Evolutionary conservation across 129 eudicot species (phyloP).

Genomic region (Cynara cardunculus): DNA sequence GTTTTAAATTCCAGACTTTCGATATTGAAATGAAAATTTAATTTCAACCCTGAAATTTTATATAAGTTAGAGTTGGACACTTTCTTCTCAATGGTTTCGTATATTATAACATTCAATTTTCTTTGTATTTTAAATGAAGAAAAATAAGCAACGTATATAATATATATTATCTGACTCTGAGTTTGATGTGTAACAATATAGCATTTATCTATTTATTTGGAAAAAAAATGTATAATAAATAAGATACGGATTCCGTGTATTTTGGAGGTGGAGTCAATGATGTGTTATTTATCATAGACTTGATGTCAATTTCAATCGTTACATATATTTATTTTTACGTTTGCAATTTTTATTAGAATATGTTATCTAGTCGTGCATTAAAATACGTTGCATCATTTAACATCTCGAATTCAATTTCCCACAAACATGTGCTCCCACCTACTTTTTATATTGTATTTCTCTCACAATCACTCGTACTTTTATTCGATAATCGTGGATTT

Average conservation of each 20-base stretch:
- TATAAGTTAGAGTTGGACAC: too few relatives aligned
- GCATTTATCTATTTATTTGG: too few relatives aligned
- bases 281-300: neutral
- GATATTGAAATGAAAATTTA: too few relatives aligned
- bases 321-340: too few relatives aligned
- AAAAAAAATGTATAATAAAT: too few relatives aligned
- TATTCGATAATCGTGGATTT: too few relatives aligned
- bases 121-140: too few relatives aligned
- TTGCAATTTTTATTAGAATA: neutral
- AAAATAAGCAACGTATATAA: too few relatives aligned
- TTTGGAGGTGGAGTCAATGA: neutral
- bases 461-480: neutral
- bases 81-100: too few relatives aligned
- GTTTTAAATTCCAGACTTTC: too few relatives aligned
- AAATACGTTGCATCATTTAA: neutral
- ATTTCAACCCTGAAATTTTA: too few relatives aligned
- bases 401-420: constrained; percentile 7
- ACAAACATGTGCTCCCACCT: constrained; percentile 11
- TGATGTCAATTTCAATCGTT: neutral
- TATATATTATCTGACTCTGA: neutral
- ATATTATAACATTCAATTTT: too few relatives aligned
- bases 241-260: neutral
- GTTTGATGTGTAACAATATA: neutral
- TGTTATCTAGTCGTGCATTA: constrained; percentile 11
- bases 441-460: neutral